Evolutionary conservation across 306 rosid genomes (phyloP).

Genomic region (Echinosophora koreensis): DNA sequence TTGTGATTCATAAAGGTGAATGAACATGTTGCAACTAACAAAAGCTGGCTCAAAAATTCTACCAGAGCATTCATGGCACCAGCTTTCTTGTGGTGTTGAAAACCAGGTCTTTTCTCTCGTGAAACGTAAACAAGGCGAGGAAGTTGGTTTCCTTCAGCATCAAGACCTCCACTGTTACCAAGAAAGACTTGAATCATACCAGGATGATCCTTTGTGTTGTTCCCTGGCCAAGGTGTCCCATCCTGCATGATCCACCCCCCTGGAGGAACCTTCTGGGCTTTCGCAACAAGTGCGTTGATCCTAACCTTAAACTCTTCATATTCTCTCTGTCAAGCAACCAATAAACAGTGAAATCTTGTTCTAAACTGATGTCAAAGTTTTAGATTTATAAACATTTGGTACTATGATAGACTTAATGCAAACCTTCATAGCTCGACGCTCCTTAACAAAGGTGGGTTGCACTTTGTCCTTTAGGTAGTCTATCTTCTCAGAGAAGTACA

Average conservation of each 20-base stretch:
- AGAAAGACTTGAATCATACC: constrained; percentile 88
- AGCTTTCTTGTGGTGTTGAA: constrained; percentile 81
- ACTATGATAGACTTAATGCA: not conserved
- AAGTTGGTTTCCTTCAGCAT: constrained; percentile 76
- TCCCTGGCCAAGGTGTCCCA: constrained; percentile 91
- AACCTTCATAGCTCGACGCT: constrained; percentile 85
- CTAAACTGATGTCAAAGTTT: not conserved
- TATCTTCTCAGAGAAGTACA: constrained; percentile 75
- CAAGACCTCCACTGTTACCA: constrained; percentile 80
- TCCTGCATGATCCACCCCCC: constrained; percentile 93
- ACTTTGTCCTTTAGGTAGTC: constrained; percentile 85
- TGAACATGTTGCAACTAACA: not conserved
- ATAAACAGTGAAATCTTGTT: not conserved
- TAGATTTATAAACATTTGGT: not conserved
- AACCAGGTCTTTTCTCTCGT: constrained; percentile 83
- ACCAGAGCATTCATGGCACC: constrained; percentile 89
- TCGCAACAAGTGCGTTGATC: constrained; percentile 74
- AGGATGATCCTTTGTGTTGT: constrained; percentile 82
- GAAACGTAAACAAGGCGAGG: constrained; percentile 85
- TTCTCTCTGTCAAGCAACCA: constrained; percentile 66
- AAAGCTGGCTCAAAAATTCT: constrained; percentile 36
- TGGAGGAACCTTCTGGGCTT: constrained; percentile 70
- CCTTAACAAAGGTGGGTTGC: constrained; percentile 82
- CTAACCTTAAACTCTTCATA: constrained; percentile 84
- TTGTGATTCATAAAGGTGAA: not conserved